Base-by-base conservation (phyloP, 441 rosid genomes). In the Macaranga tanarius region DNA sequence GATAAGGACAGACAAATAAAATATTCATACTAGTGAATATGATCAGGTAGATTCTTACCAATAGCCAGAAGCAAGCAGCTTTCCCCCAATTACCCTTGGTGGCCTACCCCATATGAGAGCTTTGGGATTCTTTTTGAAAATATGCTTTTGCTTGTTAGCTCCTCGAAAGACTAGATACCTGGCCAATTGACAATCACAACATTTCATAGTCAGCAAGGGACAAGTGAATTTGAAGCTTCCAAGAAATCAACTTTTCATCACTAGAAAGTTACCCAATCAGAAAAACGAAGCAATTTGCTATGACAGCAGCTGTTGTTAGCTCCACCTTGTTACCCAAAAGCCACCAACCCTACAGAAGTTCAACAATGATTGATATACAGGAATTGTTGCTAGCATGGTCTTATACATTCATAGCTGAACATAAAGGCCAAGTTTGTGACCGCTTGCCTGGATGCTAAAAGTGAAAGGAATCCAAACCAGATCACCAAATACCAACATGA, bases 401-500 rank as follows among this genome's bases (percentile, higher is more conserved):
- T 67, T 4, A 10, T 19, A 52, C 9, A 25, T 62, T 5, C 28
- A 51, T 45, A 20, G 10, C 25, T 34, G 7, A 34, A 67, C 17
- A n/a, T 42, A 63, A 25, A 55, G 23, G 34, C 75, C 19, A 65
- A 50, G 77, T 60, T 62, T 67, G 31, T 6, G 75, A 47, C 75
- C 54, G 84, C 86, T 70, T 87, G 77, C 99, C 97, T 89, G 99
- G 81, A 94, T 92, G 85, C 94, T 94, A 74, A 94, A 90, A 34
- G 96, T 87, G 88, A 94, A 92, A 80, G 99, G 97, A 81, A 92
- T 92, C 92, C 94, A 94, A 72, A 90, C 82, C 25, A 92, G 87
- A 86, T 94, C 99, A 66, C 97, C 99, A 79, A 92, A 92, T 10
- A 94, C 97, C 80, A 94, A 78, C 97, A 94, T 94, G 88, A 94